phyloP scores from a whole-genome alignment of 192 early-diverging fungal genomes.

The Coemansia sp. region DNA sequence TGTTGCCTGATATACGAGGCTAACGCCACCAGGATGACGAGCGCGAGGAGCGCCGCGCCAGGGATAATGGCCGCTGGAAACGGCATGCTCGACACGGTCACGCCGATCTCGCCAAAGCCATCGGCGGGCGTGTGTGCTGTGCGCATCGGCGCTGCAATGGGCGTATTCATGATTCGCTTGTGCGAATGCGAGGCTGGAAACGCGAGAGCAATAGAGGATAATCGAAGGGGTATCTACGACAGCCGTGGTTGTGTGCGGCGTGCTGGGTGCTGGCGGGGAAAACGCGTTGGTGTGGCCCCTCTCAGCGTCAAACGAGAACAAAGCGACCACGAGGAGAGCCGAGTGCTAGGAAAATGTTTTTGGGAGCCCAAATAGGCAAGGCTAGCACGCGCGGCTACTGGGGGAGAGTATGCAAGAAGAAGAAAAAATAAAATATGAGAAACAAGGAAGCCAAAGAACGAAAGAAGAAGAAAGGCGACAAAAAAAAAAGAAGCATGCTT shows the following conservation, averaged over 20 bases:
- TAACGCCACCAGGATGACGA: slow-evolving; percentile 5
- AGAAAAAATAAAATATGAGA: neutral
- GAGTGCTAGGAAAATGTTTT: neutral
- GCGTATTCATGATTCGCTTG: neutral
- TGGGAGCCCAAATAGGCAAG: neutral
- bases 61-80: slow-evolving; percentile 24
- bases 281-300: neutral
- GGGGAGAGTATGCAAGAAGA: neutral
- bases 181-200: neutral
- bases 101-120: neutral
- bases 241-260: neutral
- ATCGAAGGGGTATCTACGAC: neutral
- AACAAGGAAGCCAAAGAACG: neutral
- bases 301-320: neutral
- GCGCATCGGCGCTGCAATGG: neutral
- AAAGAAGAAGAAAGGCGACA: neutral
- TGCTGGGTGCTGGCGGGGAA: neutral
- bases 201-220: neutral
- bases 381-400: neutral
- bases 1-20: slow-evolving; percentile 11
- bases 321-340: neutral
- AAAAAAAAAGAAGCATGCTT: neutral
- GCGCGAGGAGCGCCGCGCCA: slow-evolving; percentile 27
- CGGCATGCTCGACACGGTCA: slow-evolving; percentile 1
- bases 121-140: neutral